A percentile compares a stretch with the other conserved stretches of the same genome.
Evolutionary conservation across 2,329 filamentous ascomycete genomes (phyloP).

Genomic region (Phyllosticta capitalensis): DNA sequence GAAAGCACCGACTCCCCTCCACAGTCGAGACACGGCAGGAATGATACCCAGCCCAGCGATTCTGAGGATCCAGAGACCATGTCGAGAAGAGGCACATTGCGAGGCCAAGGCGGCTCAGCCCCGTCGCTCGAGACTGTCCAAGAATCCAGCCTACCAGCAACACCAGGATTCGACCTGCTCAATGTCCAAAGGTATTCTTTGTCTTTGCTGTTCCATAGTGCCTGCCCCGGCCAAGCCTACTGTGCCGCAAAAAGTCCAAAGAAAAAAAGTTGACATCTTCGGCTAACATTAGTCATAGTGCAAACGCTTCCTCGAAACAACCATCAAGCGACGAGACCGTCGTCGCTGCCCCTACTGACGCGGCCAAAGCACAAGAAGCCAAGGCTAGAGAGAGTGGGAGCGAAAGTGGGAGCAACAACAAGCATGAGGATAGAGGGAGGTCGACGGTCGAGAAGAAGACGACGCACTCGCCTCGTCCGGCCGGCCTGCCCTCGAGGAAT

Average conservation of each 20-base stretch:
- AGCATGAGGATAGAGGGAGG: slow-evolving; percentile 34
- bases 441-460: slow-evolving; percentile 34
- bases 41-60: slow-evolving; percentile 18
- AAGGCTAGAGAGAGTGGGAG: slow-evolving; percentile 50
- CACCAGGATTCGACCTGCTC: slow-evolving; percentile 44
- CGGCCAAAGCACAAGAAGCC: slow-evolving; percentile 32
- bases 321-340: slow-evolving; percentile 19
- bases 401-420: slow-evolving; percentile 53
- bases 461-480: not conserved
- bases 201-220: not conserved
- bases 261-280: not conserved
- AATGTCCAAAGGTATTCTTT: slow-evolving; percentile 15
- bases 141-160: slow-evolving; percentile 67
- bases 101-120: slow-evolving; percentile 47
- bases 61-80: slow-evolving; percentile 28
- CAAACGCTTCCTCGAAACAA: slow-evolving; percentile 13
- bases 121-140: slow-evolving; percentile 80
- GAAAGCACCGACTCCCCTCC: slow-evolving; percentile 19
- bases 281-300: not conserved
- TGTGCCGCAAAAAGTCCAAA: not conserved
- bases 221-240: not conserved
- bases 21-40: slow-evolving; percentile 18
- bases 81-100: slow-evolving; percentile 31
- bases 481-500: slow-evolving; percentile 48
- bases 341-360: slow-evolving; percentile 8